Conservation (phyloP, 2,329 filamentous ascomycete species). For the Aspergillus clavatus region DNA sequence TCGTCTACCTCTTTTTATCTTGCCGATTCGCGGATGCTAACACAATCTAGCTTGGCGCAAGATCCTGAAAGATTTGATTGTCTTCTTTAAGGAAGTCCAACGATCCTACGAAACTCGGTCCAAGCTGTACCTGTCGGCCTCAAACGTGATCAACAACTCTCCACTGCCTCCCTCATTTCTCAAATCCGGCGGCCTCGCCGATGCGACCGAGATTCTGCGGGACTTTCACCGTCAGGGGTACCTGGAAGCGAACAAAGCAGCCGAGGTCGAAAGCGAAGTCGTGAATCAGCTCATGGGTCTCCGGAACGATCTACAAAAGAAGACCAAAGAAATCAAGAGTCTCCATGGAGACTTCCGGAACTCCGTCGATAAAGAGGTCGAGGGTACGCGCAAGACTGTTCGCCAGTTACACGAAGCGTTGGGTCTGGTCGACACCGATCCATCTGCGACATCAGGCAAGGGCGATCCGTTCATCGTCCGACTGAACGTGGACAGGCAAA, state of each 20-base stretch:
- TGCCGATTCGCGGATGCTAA: constrained; percentile 12
- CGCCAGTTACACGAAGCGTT: constrained; percentile 76
- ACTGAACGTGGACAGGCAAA: constrained; percentile 78
- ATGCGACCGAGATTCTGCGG: constrained; percentile 75
- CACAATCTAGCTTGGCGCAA: constrained; percentile 74
- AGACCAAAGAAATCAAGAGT: constrained; percentile 97
- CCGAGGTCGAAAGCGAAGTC: constrained; percentile 86
- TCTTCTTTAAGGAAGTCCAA: constrained; percentile 90
- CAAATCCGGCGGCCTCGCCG: constrained; percentile 74
- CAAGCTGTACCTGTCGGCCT: constrained; percentile 76
- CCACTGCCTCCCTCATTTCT: constrained; percentile 71
- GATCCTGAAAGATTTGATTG: constrained; percentile 86
- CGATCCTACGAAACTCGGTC: constrained; percentile 79
- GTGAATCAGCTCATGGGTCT: constrained; percentile 81
- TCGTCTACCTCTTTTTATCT: constrained; percentile 1
- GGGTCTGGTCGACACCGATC: constrained; percentile 72
- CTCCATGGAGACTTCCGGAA: constrained; percentile 96
- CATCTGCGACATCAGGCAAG: constrained; percentile 70
- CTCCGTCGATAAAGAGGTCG: constrained; percentile 91
- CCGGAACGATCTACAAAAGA: constrained; percentile 82
- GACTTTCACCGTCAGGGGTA: constrained; percentile 78
- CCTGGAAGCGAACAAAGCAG: constrained; percentile 77
- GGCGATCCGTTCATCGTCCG: constrained; percentile 88
- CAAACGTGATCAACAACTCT: constrained; percentile 78
- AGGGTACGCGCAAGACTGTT: constrained; percentile 73